Evolutionary conservation across 2,329 filamentous ascomycete species (phyloP), one percentile per base, ranked within the genome.

Genomic region (Fusarium foetens): DNA sequence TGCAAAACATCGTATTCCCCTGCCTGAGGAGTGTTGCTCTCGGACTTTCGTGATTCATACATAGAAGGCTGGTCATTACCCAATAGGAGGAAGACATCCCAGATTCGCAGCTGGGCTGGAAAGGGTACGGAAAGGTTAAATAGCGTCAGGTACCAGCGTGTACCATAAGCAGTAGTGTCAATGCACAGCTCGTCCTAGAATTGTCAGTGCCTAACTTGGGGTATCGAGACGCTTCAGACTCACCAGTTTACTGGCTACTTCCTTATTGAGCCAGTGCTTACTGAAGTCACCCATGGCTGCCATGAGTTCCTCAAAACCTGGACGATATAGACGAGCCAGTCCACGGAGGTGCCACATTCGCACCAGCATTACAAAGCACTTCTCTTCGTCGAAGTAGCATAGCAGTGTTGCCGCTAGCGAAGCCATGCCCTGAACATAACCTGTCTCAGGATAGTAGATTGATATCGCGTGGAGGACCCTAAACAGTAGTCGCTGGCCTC

Each of bases 41-140:
- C 72, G 7, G 72, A 48, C 31, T 66, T 75, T 52, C 61, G 58
- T 35, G 70, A 43, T 45, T 73, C 75, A 25, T 45, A 53, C 38
- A 60, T 31, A 13, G 48, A 45, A 52, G 64, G 41, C 27, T 64
- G 38, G 10, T 66, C 71, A 45, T 79, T 73, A 8, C 95, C 96
- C 17, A 98, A 89, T 19, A 99, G 89, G 89, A 99, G 94, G 82
- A 98, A 98, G 3, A 98, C 93, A 79, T 99, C 96, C 96, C 96
- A 99, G 21, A 99, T 93, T 53, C 96, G 92, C 39, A 99, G 90
- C 81, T 98, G 96, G 7, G 95, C 95, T 0, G 94, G 89, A 77
- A 98, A 99, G 0, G 96, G 96, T 57, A 99, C 93, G 21, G 94
- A 97, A 78, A 98, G 92, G 82, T 98, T 98, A 87, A 99, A 99